Evolutionary conservation across 176 grass and related monocot species (phyloP).

Genomic region (Elaeis guineensis): DNA sequence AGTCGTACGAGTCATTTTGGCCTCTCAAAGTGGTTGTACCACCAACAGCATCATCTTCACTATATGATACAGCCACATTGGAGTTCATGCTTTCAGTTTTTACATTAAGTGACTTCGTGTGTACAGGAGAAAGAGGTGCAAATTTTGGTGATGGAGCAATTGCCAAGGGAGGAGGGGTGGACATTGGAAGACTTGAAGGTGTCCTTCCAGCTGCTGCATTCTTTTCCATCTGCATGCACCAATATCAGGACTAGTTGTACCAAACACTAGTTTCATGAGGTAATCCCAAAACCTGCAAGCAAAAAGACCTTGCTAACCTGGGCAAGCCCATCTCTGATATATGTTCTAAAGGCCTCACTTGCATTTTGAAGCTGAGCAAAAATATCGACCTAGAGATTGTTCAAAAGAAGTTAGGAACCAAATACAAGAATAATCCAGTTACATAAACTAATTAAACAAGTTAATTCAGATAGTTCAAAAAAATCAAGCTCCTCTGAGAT

Average conservation of each 20-base stretch:
- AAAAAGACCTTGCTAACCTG: slow-evolving; percentile 43
- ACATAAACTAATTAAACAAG: too few relatives aligned
- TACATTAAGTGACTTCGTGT: slow-evolving; percentile 57
- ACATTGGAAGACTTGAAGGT: slow-evolving; percentile 77
- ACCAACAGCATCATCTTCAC: slow-evolving; percentile 37
- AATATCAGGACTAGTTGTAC: slow-evolving; percentile 10
- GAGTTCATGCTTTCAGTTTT: slow-evolving; percentile 31
- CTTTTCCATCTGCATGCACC: slow-evolving; percentile 77
- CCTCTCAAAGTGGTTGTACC: slow-evolving; percentile 39
- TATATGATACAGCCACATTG: slow-evolving; percentile 4
- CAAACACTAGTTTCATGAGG: too few relatives aligned
- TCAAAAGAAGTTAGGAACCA: neutral
- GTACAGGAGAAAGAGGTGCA: slow-evolving; percentile 76
- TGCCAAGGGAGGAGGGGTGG: slow-evolving; percentile 84
- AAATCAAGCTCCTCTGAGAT: too few relatives aligned
- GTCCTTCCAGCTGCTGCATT: slow-evolving; percentile 79
- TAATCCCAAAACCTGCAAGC: too few relatives aligned
- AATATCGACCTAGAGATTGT: slow-evolving; percentile 75
- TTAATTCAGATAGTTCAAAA: neutral
- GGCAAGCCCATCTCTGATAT: slow-evolving; percentile 90
- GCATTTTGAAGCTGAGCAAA: slow-evolving; percentile 99
- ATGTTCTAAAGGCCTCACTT: slow-evolving; percentile 98
- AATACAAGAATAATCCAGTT: neutral
- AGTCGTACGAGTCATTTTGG: slow-evolving; percentile 33
- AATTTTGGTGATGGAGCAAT: slow-evolving; percentile 83